Evolutionary conservation across 352 stramenopile genomes (phyloP).

Genomic region (Aphanomyces cochlioides): DNA sequence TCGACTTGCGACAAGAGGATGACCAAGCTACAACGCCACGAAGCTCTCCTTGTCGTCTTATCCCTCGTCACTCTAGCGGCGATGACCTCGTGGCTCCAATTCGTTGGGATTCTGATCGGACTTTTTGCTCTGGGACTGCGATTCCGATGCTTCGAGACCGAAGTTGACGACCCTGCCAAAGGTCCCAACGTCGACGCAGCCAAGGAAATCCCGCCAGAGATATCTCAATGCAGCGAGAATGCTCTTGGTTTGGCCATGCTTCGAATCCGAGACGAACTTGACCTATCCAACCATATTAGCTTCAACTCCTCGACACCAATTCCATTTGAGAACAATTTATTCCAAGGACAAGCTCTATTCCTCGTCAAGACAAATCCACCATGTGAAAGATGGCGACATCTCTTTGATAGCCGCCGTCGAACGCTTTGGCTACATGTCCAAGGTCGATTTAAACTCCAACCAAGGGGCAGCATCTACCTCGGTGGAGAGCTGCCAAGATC

Average conservation of each 20-base stretch:
- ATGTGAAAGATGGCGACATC: conserved; percentile 45
- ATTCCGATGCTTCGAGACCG: no score
- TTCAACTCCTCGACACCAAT: conserved; percentile 63
- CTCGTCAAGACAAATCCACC: conserved; percentile 69
- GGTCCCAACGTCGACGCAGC: no score
- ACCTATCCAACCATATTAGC: conserved; percentile 30
- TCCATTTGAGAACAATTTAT: conserved; percentile 85
- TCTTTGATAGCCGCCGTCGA: conserved; percentile 62
- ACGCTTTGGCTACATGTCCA: conserved; percentile 89
- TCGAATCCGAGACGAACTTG: background rate
- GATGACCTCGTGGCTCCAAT: no score
- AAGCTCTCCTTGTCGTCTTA: no score
- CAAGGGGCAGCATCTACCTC: conserved; percentile 56
- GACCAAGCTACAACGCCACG: no score
- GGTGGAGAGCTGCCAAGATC: conserved; percentile 62
- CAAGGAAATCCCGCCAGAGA: no score
- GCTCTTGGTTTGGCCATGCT: conserved; percentile 6
- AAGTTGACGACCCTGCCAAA: no score
- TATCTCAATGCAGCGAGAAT: no score
- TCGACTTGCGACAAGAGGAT: no score
- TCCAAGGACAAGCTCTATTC: conserved; percentile 71
- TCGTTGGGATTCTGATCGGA: no score
- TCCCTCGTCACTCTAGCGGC: no score
- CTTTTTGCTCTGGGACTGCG: no score
- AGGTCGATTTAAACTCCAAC: conserved; percentile 66